These are phyloP conservation scores for Coemansia sp. DNA, from an alignment of 192 early-diverging fungal species.

Conservation along the genomic window DNA sequence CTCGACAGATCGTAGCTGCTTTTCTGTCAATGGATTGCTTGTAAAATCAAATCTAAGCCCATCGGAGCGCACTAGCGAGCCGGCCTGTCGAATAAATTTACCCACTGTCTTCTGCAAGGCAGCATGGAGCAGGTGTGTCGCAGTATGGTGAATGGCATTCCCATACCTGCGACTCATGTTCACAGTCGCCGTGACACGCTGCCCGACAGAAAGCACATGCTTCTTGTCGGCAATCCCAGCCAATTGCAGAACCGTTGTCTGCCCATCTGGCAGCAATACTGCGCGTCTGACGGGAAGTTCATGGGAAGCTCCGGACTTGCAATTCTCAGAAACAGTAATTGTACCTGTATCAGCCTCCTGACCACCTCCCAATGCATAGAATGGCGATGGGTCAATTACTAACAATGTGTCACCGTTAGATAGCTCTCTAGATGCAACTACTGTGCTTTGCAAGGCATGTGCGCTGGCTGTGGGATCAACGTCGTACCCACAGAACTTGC, in stretches of 20 bases:
- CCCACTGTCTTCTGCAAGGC: slow-evolving; percentile 82
- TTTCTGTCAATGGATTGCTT: slow-evolving; percentile 59
- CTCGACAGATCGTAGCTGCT: slow-evolving; percentile 71
- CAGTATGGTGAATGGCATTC: slow-evolving; percentile 93
- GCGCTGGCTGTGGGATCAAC: slow-evolving; percentile 63
- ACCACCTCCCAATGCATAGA: slow-evolving; percentile 94
- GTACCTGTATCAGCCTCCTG: slow-evolving; percentile 89
- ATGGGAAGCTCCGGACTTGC: slow-evolving; percentile 48
- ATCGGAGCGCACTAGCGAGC: slow-evolving; percentile 86
- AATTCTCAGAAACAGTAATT: slow-evolving; percentile 55
- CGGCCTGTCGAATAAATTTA: slow-evolving; percentile 80
- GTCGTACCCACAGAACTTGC: slow-evolving; percentile 79
- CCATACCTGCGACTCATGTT: slow-evolving; percentile 85
- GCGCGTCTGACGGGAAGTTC: slow-evolving; percentile 77
- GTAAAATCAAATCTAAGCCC: slow-evolving; percentile 96
- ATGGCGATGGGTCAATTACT: slow-evolving; percentile 91
- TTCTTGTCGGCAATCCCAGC: slow-evolving; percentile 80
- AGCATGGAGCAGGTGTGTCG: slow-evolving; percentile 92
- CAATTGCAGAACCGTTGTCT: slow-evolving; percentile 83
- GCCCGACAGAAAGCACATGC: slow-evolving; percentile 63
- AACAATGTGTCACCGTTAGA: slow-evolving; percentile 57
- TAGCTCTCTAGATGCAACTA: slow-evolving; percentile 26
- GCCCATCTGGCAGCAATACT: slow-evolving; percentile 58
- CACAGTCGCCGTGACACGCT: slow-evolving; percentile 67
- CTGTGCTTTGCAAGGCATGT: slow-evolving; percentile 60